A percentile compares a stretch with the other conserved stretches of the same genome.
These are phyloP conservation scores for Halophytophthora batemanensis DNA, from an alignment of 352 stramenopile species.

Conservation along the genomic window DNA sequence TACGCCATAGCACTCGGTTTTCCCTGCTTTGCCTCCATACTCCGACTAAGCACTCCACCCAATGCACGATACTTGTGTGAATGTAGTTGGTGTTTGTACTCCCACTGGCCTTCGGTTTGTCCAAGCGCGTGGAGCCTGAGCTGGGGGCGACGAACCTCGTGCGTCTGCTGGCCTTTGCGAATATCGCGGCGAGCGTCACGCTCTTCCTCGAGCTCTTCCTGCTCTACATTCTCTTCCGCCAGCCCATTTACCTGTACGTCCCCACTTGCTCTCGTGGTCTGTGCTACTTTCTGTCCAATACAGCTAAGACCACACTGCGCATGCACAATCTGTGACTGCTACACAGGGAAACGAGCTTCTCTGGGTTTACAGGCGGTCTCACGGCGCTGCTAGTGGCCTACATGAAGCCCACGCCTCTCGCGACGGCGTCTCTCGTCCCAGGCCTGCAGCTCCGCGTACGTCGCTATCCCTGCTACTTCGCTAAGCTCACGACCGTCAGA, in stretches of 20 bases:
- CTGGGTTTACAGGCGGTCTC: slow-evolving; percentile 74
- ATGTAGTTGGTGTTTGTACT: slow-evolving; percentile 66
- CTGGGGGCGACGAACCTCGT: slow-evolving; percentile 59
- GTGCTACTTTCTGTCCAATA: slow-evolving; percentile 2
- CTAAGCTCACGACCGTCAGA: neutral
- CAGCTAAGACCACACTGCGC: neutral
- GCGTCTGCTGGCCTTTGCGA: slow-evolving; percentile 73
- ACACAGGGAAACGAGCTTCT: slow-evolving; percentile 61
- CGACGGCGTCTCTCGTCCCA: slow-evolving; percentile 48
- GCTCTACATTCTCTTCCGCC: slow-evolving; percentile 80
- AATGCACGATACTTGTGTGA: neutral
- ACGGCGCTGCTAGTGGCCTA: slow-evolving; percentile 78
- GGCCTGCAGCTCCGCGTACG: slow-evolving; percentile 65
- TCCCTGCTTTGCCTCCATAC: neutral
- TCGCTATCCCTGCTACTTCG: neutral
- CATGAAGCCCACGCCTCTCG: slow-evolving; percentile 70
- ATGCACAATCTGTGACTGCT: no score
- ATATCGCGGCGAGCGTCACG: slow-evolving; percentile 60
- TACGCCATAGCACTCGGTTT: slow-evolving; percentile 5
- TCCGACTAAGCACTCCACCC: slow-evolving; percentile 3
- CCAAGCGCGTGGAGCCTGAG: slow-evolving; percentile 76
- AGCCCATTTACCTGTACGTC: slow-evolving; percentile 73
- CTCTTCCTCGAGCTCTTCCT: slow-evolving; percentile 80
- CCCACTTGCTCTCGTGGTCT: neutral
- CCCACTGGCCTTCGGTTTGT: slow-evolving; percentile 58